Evolutionary conservation across 164 flowering plant genomes (phyloP), one percentile per base, ranked within the genome.

Genomic region (Paratinospora sagittata): DNA sequence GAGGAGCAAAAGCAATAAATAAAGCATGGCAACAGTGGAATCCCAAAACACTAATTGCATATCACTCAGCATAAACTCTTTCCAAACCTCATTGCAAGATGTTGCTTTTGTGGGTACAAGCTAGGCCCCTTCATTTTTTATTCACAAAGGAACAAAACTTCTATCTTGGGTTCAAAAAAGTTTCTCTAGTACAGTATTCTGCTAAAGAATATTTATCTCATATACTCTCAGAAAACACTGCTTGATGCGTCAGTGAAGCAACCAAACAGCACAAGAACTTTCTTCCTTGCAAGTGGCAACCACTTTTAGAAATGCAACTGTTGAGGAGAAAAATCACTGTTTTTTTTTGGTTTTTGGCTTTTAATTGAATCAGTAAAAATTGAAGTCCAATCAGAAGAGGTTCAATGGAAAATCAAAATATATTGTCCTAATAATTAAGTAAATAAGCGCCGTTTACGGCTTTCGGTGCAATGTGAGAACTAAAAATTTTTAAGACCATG

Each of bases 21-120:
- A 55, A 55, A 21, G 24, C 61, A 55, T 55, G 21, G 61, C 24
- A 55, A 30, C 24, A 55, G 61, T 55, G 24, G n/a, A 55, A 55
- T 21, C 24, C 1, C 24, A 55, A 55, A 21, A 55, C 24, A 55
- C 61, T 55, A 55, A 55, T 55, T 55, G 61, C 61, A 55, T 8
- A n/a, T 30, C 34, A 55, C 24, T 55, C 60, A n/a, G 16, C 60
- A 55, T 55, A 43, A 43, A 43, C 58, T 19, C 58, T 52, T 52
- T 52, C n/a, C 21, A 55, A 55, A 55, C 61, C 34, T 30, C 61
- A 55, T 19, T 55, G 23, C 61, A 55, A 55, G 19, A 19, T 55
- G 61, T 55, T 55, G 61, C 61, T 19, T 55, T 55, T 55, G n/a
- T 55, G 61, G 61, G 61, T 55, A 55, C 24, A 55, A 55, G 21